Evolutionary conservation across 2,329 filamentous ascomycete species (phyloP), one percentile per base, ranked within the genome.

Genomic region (Penicillium fuscoglaucum): DNA sequence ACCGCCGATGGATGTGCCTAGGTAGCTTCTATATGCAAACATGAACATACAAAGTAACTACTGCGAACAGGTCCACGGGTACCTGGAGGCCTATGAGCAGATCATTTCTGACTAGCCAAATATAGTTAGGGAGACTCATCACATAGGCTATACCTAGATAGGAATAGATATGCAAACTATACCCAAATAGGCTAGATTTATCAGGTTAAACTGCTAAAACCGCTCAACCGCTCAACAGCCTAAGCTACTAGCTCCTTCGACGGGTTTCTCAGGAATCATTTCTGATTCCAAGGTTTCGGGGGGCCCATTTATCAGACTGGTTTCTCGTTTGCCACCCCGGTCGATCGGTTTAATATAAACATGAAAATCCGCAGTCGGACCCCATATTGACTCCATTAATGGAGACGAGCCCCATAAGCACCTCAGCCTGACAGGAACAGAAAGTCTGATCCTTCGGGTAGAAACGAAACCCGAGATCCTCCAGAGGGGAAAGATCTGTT

Each of bases 331-430:
- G 29, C 40, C 29, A 46, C 21, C 40, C 41, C 41, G 29, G 29
- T 53, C 21, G 28, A 35, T 53, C 46, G 31, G 46, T 26, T 26
- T 37, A 48, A 48, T 37, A 37, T 29, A 43, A 17, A 53, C 12
- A 35, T 12, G 31, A 28, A 17, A 28, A 28, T 35, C 31, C 8
- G 15, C 51, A 51, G 15, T 39, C 24, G n/a, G 41, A 37, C 51
- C 41, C 51, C 51, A 37, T 53, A 19, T 47, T 28, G 40, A 17
- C 29, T 46, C 51, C 51, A 47, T 37, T 28, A 35, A 37, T 47
- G 31, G 41, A 35, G 51, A 19, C 29, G 3, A 26, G 29, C 40
- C 51, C 51, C 51, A 37, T 37, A 37, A 53, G 13, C 19, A n/a
- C 29, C 15, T 26, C 21, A 13, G 37, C 5, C 29, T 46, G 51